Conservation (phyloP, 768 basidiomycete genomes). For the Tricholoma saponaceum region DNA sequence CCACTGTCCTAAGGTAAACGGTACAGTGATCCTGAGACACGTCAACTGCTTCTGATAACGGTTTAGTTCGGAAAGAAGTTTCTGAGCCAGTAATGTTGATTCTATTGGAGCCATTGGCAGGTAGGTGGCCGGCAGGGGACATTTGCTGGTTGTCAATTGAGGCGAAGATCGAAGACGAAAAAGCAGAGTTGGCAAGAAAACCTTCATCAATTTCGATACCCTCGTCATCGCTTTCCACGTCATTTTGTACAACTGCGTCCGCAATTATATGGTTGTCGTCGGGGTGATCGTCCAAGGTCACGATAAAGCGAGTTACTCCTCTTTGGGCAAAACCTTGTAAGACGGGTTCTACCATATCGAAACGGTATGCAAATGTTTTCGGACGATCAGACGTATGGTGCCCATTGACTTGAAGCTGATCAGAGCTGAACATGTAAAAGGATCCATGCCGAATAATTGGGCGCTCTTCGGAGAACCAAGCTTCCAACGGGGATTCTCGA, state of each 20-base stretch:
- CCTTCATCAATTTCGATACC: slow-evolving; percentile 66
- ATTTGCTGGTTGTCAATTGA: slow-evolving; percentile 8
- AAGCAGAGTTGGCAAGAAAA: slow-evolving; percentile 57
- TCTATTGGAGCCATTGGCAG: not conserved
- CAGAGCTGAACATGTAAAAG: slow-evolving; percentile 25
- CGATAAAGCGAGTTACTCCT: slow-evolving; percentile 49
- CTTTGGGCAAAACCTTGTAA: slow-evolving; percentile 59
- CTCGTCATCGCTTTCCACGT: slow-evolving; percentile 28
- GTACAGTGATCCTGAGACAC: slow-evolving; percentile 44
- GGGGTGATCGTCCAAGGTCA: slow-evolving; percentile 30
- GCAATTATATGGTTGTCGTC: slow-evolving; percentile 6
- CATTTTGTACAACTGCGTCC: slow-evolving; percentile 13
- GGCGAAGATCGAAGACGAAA: slow-evolving; percentile 22
- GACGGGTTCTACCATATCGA: slow-evolving; percentile 67
- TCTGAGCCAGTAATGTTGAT: slow-evolving; percentile 6
- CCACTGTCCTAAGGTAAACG: slow-evolving; percentile 58
- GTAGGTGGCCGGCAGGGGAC: slow-evolving; percentile 6
- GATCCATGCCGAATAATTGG: slow-evolving; percentile 51
- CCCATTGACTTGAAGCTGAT: slow-evolving; percentile 17
- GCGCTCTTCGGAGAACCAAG: slow-evolving; percentile 37
- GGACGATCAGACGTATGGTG: slow-evolving; percentile 10
- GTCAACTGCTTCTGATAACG: slow-evolving; percentile 31
- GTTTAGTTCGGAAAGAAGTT: slow-evolving; percentile 21
- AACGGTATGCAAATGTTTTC: slow-evolving; percentile 33
- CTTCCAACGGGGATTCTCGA: slow-evolving; percentile 33